A percentile compares a stretch with the other conserved stretches of the same genome.
Evolutionary conservation across 352 stramenopile genomes (phyloP).

Genomic region (Globisporangium abappressorium): DNA sequence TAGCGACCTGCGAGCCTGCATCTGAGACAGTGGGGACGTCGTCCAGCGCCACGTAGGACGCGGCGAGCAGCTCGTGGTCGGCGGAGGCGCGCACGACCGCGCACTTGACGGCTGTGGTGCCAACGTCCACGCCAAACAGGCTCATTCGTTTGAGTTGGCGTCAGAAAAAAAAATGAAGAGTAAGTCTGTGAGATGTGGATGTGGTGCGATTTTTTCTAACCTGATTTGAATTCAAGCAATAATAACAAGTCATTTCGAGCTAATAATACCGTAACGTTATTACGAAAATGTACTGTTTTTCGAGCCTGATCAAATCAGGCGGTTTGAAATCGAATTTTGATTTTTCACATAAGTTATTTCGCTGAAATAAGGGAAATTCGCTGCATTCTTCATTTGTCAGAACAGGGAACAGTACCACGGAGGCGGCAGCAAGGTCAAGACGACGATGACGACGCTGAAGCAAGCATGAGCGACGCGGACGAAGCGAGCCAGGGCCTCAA

Average conservation of each 20-base stretch:
- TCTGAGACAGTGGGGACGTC: constrained; percentile 23
- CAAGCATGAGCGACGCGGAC: not conserved
- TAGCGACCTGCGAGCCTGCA: not conserved
- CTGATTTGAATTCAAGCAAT: too few species aligned
- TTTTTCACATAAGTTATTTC: not conserved
- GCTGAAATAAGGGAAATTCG: not conserved
- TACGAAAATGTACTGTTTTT: too few species aligned
- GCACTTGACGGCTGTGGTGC: constrained; percentile 79
- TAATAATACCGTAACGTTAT: too few species aligned
- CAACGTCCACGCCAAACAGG: constrained; percentile 67
- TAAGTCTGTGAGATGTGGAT: too few species aligned
- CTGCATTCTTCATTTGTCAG: not conserved
- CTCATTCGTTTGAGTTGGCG: not conserved
- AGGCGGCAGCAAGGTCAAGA: not conserved
- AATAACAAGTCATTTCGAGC: too few species aligned
- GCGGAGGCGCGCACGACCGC: constrained; percentile 36
- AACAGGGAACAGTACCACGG: too few species aligned
- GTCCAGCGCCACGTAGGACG: constrained; percentile 32
- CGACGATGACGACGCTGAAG: not conserved
- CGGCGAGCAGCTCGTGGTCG: constrained; percentile 28
- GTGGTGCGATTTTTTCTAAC: too few species aligned
- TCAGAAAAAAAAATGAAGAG: not conserved
- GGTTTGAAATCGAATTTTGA: too few species aligned
- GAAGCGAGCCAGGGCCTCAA: not conserved
- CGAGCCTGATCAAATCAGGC: too few species aligned